Conservation (phyloP, 768 basidiomycete genomes). For the Mycena rosella region DNA sequence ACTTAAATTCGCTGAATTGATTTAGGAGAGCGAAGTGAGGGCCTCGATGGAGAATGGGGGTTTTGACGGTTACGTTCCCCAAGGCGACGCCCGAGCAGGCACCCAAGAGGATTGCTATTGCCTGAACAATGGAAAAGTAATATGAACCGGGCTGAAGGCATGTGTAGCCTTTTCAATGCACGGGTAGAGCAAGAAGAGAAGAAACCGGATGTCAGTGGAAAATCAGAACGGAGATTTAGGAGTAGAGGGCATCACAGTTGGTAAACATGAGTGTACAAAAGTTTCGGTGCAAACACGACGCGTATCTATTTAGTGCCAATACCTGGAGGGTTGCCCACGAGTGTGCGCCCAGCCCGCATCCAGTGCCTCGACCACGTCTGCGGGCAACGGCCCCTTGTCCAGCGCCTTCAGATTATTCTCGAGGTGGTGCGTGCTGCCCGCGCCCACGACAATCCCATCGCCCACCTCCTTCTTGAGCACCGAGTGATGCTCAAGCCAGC, state of each 20-base stretch:
- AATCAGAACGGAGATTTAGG: too few species aligned
- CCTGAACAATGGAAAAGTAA: slow-evolving; percentile 40
- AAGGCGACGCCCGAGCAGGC: slow-evolving; percentile 55
- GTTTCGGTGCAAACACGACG: too few species aligned
- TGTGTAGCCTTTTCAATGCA: too few species aligned
- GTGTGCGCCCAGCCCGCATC: slow-evolving; percentile 55
- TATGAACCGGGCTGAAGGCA: too few species aligned
- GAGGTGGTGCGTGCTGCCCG: slow-evolving; percentile 54
- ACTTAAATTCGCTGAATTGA: slow-evolving; percentile 37
- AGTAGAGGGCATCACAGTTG: too few species aligned
- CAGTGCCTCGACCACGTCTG: slow-evolving; percentile 61
- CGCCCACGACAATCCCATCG: slow-evolving; percentile 55
- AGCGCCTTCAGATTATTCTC: slow-evolving; percentile 28
- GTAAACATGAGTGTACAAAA: too few species aligned
- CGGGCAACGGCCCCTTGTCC: slow-evolving; percentile 58
- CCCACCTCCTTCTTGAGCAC: slow-evolving; percentile 53
- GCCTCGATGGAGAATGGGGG: slow-evolving; percentile 65
- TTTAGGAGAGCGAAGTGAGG: slow-evolving; percentile 50
- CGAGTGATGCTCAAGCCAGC: slow-evolving; percentile 67
- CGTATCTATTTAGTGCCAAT: slow-evolving; percentile 2
- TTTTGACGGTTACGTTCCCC: slow-evolving; percentile 67
- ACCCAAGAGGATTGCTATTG: slow-evolving; percentile 51
- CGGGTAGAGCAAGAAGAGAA: too few species aligned
- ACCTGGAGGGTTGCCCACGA: background rate
- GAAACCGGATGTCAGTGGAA: too few species aligned